phyloP scores from a whole-genome alignment of 306 rosid species.

The Abrus pulchellus region DNA sequence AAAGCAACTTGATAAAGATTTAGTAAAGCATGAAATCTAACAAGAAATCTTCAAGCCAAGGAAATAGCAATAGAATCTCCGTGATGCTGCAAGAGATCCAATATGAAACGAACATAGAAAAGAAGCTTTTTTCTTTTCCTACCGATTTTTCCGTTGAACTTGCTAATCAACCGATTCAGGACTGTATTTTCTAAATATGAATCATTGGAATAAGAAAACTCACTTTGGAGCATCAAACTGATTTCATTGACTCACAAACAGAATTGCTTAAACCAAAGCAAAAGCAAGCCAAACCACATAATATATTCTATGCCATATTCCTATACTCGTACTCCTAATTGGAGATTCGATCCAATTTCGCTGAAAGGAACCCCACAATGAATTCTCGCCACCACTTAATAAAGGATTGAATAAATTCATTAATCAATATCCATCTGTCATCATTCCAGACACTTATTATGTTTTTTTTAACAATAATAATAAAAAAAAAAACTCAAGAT shows the following conservation, averaged over 20 bases:
- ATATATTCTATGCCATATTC: constrained; percentile 44
- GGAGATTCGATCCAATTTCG: constrained; percentile 36
- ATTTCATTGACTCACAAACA: constrained; percentile 23
- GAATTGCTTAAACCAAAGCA: constrained; percentile 43
- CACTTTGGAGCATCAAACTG: constrained; percentile 20
- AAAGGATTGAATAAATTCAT: constrained; percentile 26
- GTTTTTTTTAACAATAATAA: neutral
- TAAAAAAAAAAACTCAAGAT: neutral
- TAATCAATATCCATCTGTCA: neutral
- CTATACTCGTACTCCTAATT: constrained; percentile 38
- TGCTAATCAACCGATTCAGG: neutral
- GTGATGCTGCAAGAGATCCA: constrained; percentile 44
- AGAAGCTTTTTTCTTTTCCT: neutral
- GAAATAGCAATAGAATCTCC: constrained; percentile 14
- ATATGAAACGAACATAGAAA: constrained; percentile 2
- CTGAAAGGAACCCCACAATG: constrained; percentile 35
- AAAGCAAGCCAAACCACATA: constrained; percentile 38
- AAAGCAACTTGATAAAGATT: constrained; percentile 47
- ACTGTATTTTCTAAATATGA: constrained; percentile 36
- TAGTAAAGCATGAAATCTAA: constrained; percentile 32
- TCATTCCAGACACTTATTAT: neutral
- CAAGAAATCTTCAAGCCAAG: constrained; percentile 17
- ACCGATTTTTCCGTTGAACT: neutral
- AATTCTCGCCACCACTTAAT: constrained; percentile 42
- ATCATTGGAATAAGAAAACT: constrained; percentile 23